Conservation (phyloP, 2,329 filamentous ascomycete genomes). For the Claviceps monticola region DNA sequence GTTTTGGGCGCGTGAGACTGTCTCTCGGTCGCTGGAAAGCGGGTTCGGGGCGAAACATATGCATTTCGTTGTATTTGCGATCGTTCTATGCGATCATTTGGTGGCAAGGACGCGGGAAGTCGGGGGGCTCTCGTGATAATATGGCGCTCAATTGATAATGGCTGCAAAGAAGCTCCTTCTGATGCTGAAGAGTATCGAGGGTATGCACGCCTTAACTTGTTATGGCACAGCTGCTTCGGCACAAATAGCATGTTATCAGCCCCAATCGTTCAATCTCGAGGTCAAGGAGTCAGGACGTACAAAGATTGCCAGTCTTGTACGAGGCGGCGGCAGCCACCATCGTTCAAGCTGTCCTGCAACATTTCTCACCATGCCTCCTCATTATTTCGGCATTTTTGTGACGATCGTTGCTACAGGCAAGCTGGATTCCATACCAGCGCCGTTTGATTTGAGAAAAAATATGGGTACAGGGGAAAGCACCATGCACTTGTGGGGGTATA, state of each 20-base stretch:
- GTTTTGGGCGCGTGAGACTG: neutral
- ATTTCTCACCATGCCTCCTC: slow-evolving; percentile 24
- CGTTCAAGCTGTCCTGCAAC: slow-evolving; percentile 18
- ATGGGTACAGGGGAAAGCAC: neutral
- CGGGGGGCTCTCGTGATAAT: neutral
- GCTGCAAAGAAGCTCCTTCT: neutral
- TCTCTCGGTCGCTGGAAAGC: neutral
- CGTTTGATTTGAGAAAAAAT: neutral
- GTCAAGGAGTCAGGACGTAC: neutral
- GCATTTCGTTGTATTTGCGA: neutral
- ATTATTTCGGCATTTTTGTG: slow-evolving; percentile 13
- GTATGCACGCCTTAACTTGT: neutral
- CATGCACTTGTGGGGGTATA: slow-evolving; percentile 2
- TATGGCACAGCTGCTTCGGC: neutral
- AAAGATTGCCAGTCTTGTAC: slow-evolving; percentile 5
- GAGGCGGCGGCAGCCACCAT: slow-evolving; percentile 14
- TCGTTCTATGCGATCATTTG: neutral
- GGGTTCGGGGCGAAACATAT: neutral
- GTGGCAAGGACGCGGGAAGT: neutral
- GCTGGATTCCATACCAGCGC: neutral
- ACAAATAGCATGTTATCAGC: neutral
- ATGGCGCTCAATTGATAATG: neutral
- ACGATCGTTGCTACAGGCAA: neutral
- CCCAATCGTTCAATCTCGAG: neutral
- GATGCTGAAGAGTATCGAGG: neutral